A percentile compares a stretch with the other conserved stretches of the same genome.
Evolutionary conservation across 2,329 filamentous ascomycete genomes (phyloP).

Genomic region (Cladophialophora exuberans): DNA sequence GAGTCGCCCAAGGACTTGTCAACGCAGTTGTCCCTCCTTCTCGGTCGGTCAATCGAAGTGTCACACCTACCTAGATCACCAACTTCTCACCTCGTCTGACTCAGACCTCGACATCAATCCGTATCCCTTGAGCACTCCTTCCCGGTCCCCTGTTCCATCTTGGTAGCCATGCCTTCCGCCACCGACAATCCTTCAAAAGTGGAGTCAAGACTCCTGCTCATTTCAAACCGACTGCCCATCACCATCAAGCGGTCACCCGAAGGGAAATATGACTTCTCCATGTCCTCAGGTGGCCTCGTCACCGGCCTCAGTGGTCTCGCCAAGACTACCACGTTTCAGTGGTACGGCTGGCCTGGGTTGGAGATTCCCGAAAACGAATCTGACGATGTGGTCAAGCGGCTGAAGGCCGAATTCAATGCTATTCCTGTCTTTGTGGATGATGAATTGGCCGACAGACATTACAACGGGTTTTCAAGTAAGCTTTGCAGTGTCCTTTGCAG

Average conservation of each 20-base stretch:
- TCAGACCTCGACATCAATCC: slow-evolving; percentile 1
- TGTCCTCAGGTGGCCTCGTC: slow-evolving; percentile 95
- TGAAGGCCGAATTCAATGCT: slow-evolving; percentile 86
- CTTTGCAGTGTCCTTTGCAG: slow-evolving; percentile 9
- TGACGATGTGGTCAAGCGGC: slow-evolving; percentile 70
- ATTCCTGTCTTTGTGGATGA: slow-evolving; percentile 92
- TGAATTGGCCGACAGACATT: slow-evolving; percentile 90
- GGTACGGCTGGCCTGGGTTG: slow-evolving; percentile 97
- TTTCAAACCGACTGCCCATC: slow-evolving; percentile 94
- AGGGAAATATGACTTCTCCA: slow-evolving; percentile 89
- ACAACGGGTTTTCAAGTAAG: slow-evolving; percentile 97
- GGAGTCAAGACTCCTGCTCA: slow-evolving; percentile 67
- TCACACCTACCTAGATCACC: neutral
- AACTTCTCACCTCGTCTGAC: slow-evolving; percentile 7
- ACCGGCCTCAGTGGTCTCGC: slow-evolving; percentile 92
- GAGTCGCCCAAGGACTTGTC: neutral
- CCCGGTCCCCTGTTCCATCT: neutral
- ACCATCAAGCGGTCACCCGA: slow-evolving; percentile 94
- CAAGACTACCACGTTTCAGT: slow-evolving; percentile 91
- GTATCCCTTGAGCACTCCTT: neutral
- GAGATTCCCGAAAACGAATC: slow-evolving; percentile 87
- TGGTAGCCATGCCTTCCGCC: slow-evolving; percentile 27
- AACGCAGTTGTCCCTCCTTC: neutral
- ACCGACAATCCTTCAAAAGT: slow-evolving; percentile 24
- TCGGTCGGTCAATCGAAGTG: neutral